Base-by-base conservation (phyloP, 768 basidiomycete genomes). In the Termitomyces sp. region DNA sequence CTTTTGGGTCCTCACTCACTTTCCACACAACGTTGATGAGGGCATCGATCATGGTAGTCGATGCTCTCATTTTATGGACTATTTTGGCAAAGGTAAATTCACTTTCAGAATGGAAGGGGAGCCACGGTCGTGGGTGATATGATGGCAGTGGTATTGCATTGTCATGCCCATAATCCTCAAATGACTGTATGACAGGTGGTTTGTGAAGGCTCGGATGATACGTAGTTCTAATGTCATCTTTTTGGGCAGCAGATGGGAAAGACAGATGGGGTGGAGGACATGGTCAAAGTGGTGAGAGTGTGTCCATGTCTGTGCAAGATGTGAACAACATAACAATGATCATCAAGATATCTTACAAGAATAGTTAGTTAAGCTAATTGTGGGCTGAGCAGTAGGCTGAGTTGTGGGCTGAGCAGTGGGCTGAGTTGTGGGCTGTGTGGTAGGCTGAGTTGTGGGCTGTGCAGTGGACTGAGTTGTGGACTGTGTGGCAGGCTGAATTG, bases 41-140 rank as follows among this genome's bases (percentile, higher is more conserved):
- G 7, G 5, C 20, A 36, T 65, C 52, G 0, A 60, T 62, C 43
- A 69, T 59, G 0, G 10, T 30, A 24, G 59, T 46, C 22, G 64
- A 72, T 26, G 71, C 39, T 10, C 57, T 48, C 10, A 64, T 52
- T 18, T 69, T 53, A 2, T 64, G 65, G 3, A 57, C 53, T 32
- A 72, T 32, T 53, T 72, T 66, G 0, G 68, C 68, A 42, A 76
- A 62, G 24, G 69, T 65, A 58, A 74, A 75, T 49, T 76, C 68
- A 4, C 62, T 27, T 1, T 60, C 54, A 1, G 67, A 64, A 6
- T 27, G 47, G 40, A 73, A 75, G 4, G 74, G 73, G 0, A 46
- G 22, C 71, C 72, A 77, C 0, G 71, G 74, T 40, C 59, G 33
- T 22, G 20, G 18, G 18, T 56, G 32, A 22, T 12, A 13, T 4